Conservation (phyloP, 2,329 filamentous ascomycete genomes). For the Elsinoe australis region DNA sequence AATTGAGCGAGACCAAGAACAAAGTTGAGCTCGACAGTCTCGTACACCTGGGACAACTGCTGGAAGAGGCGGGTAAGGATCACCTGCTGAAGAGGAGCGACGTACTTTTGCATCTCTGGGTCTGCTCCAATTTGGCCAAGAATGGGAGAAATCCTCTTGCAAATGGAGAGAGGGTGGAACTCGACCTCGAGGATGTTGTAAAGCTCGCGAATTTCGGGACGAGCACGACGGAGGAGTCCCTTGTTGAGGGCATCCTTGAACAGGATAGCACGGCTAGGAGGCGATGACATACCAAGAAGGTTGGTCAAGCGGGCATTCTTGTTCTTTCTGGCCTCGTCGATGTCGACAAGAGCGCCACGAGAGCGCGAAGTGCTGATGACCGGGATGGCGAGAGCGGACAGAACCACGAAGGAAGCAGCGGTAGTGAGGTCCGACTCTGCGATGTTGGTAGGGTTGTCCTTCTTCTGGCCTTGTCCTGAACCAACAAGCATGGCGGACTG, state of each 20-base stretch:
- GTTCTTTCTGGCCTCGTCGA: conserved; percentile 95
- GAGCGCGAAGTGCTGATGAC: conserved; percentile 98
- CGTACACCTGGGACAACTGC: conserved; percentile 97
- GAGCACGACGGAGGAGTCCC: conserved; percentile 82
- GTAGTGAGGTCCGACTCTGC: conserved; percentile 86
- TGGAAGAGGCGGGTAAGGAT: conserved; percentile 98
- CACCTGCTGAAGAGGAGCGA: conserved; percentile 91
- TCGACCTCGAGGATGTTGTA: conserved; percentile 99
- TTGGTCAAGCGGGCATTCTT: conserved; percentile 97
- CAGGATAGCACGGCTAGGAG: conserved; percentile 78
- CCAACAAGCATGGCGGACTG: conserved; percentile 79
- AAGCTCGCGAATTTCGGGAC: conserved; percentile 89
- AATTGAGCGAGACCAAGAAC: conserved; percentile 91
- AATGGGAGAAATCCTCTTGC: conserved; percentile 97
- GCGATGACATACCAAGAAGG: conserved; percentile 82
- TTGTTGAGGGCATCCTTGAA: conserved; percentile 97
- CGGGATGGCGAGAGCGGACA: conserved; percentile 93
- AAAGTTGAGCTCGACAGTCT: conserved; percentile 90
- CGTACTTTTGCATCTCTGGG: conserved; percentile 94
- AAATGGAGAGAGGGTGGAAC: conserved; percentile 97
- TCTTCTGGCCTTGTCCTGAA: conserved; percentile 79
- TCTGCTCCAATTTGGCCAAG: conserved; percentile 87
- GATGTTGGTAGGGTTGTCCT: conserved; percentile 78
- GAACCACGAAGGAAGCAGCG: conserved; percentile 87
- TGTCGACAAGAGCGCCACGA: conserved; percentile 89